Percentiles rank a stretch among this genome's conserved stretches.
Conservation (phyloP, 2,329 filamentous ascomycete species). For the Periconia digitata region DNA sequence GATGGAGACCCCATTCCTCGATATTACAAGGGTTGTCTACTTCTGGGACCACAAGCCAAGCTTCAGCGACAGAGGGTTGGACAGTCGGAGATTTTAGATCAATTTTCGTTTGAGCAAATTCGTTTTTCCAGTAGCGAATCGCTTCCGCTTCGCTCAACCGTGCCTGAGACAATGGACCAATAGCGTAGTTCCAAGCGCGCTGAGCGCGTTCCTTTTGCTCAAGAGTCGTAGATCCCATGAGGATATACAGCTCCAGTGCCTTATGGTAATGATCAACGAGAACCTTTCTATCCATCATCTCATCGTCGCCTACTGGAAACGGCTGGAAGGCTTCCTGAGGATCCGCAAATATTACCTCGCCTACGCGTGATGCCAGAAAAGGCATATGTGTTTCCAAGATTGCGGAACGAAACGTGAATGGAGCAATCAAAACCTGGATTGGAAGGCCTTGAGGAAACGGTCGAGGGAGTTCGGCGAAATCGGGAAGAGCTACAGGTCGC, state of each 20-base stretch:
- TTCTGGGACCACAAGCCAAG: constrained; percentile 21
- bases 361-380: constrained; percentile 27
- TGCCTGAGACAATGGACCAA: constrained; percentile 23
- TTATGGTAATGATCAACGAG: constrained; percentile 38
- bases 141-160: constrained; percentile 35
- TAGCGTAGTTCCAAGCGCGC: constrained; percentile 32
- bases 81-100: too few species aligned
- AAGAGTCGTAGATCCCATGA: constrained; percentile 3
- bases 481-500: constrained; percentile 24
- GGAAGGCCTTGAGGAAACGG: constrained; percentile 38
- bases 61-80: background rate
- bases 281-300: constrained; percentile 25
- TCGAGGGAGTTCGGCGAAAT: constrained; percentile 24
- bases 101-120: constrained; percentile 1
- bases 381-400: constrained; percentile 19
- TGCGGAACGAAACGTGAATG: constrained; percentile 10
- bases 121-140: constrained; percentile 22
- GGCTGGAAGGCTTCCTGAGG: constrained; percentile 17
- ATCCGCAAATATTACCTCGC: constrained; percentile 21
- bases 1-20: constrained; percentile 31
- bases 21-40: constrained; percentile 13
- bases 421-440: constrained; percentile 31
- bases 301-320: constrained; percentile 25
- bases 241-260: constrained; percentile 30
- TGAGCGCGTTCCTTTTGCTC: constrained; percentile 18